phyloP scores from a whole-genome alignment of 1,284 basidiomycete genomes.

The Coniophora puteana region DNA sequence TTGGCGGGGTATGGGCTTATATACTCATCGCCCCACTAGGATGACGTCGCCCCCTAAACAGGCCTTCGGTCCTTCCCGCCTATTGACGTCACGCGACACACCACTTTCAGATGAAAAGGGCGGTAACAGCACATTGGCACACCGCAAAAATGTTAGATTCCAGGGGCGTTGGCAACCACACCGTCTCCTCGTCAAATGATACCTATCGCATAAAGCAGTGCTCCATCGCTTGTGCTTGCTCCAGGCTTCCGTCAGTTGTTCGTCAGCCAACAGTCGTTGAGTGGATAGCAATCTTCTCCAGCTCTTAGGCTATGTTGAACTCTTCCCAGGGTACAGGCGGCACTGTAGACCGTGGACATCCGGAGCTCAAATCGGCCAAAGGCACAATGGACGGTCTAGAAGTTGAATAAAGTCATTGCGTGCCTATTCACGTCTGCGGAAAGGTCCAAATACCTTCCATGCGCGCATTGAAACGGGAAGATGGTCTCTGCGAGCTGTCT shows the following conservation, averaged over 20 bases:
- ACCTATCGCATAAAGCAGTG: too few species aligned
- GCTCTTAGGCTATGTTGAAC: too few species aligned
- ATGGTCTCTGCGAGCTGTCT: constrained; percentile 62
- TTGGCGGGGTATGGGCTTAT: constrained; percentile 21
- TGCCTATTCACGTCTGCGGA: not conserved
- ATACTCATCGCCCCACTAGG: constrained; percentile 21
- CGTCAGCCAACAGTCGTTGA: too few species aligned
- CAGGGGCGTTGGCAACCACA: not conserved
- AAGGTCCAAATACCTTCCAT: constrained; percentile 62
- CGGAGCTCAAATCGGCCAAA: constrained; percentile 27
- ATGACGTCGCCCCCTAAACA: constrained; percentile 33
- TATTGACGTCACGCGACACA: constrained; percentile 33
- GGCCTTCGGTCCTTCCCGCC: constrained; percentile 10
- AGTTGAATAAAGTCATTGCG: not conserved
- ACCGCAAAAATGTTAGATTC: not conserved
- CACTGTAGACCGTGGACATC: constrained; percentile 7
- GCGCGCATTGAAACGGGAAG: constrained; percentile 93
- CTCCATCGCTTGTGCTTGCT: too few species aligned
- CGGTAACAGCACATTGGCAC: constrained; percentile 1
- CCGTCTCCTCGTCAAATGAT: too few species aligned
- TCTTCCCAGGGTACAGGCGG: constrained; percentile 21
- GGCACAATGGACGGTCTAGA: constrained; percentile 47
- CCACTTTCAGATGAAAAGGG: not conserved
- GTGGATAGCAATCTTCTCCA: too few species aligned
- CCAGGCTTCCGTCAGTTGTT: too few species aligned